Conservation (phyloP, 441 rosid species). For the Theobroma grandiflorum region DNA sequence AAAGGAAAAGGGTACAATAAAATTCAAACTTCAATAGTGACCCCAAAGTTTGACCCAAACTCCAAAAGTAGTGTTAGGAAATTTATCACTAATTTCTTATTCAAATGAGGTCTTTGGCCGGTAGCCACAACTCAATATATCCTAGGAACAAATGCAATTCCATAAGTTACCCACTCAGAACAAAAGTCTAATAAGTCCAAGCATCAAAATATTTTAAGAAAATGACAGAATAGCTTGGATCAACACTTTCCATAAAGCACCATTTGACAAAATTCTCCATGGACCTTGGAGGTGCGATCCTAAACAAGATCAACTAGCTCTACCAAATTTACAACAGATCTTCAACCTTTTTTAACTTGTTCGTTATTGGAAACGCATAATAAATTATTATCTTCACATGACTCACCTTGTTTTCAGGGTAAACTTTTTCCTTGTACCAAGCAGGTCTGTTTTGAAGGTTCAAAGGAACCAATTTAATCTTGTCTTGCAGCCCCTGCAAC, state of each 20-base stretch:
- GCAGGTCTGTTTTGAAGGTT: slow-evolving; percentile 55
- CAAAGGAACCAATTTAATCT: slow-evolving; percentile 60
- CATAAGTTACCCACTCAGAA: not conserved
- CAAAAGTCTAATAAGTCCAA: not conserved
- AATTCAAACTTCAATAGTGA: not conserved
- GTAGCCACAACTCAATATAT: not conserved
- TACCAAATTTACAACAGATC: not conserved
- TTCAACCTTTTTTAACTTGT: not conserved
- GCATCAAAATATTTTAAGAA: not conserved
- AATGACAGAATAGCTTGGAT: not conserved
- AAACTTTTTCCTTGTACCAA: slow-evolving; percentile 69
- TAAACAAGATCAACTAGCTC: not conserved
- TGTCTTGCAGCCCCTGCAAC: slow-evolving; percentile 55
- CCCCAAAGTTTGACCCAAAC: not conserved
- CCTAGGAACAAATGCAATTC: not conserved
- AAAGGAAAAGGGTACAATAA: not conserved
- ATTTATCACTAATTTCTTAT: slow-evolving; percentile 2
- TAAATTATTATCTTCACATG: not conserved
- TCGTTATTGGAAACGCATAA: not conserved
- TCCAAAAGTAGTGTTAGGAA: not conserved
- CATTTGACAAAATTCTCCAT: not conserved
- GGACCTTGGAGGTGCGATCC: not conserved
- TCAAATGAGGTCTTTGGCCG: not conserved
- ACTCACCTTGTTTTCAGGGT: slow-evolving; percentile 54
- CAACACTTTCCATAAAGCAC: not conserved